Evolutionary conservation across 2,329 filamentous ascomycete genomes (phyloP), one percentile per base, ranked within the genome.

Genomic region (Triangularia verruculosa): DNA sequence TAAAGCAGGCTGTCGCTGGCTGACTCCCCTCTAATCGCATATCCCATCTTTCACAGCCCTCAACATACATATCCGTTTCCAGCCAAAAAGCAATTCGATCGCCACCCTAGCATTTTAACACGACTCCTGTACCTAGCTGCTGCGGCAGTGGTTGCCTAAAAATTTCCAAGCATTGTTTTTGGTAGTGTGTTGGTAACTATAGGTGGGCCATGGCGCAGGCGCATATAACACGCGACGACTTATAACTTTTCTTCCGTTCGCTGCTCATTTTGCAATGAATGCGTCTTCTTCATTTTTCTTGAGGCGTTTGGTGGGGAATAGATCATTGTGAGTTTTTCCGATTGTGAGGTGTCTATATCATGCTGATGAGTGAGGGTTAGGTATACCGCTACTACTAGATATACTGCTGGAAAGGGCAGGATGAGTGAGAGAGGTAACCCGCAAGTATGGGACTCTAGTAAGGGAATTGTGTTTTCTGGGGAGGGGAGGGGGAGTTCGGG

Each of bases 391-490:
- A 24, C 47, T 53, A 53, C 11, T 51, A 11, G 39, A 30, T 20
- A 30, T 59, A 22, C 52, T 43, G 56, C 32, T 47, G n/a, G 13
- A 59, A 30, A 15, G 32, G 39, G 32, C 34, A 59, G 34, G 47
- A 59, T 59, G 57, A 22, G 22, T 52, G 17, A 20, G 5, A 47
- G n/a, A 47, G 13, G n/a, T 7, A 57, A 63, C n/a, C n/a, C n/a
- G 3, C 67, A 71, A 57, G 68, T 74, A 27, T 80, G 78, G 78
- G 72, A 73, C 59, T 72, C 74, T 4, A 72, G 68, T n/a, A 71
- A 74, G 61, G 77, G 77, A 39, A 75, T 80, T 59, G 72, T 78
- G 2, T 80, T 80, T 65, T 67, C 69, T 32, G 61, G 68, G 28
- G 66, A 63, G 32, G 68, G 60, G 30, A 66, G 4, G 17, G 47